A percentile compares a stretch with the other conserved stretches of the same genome.
Evolutionary conservation across 2,329 filamentous ascomycete species (phyloP).

Genomic region (Microdochium bolleyi): DNA sequence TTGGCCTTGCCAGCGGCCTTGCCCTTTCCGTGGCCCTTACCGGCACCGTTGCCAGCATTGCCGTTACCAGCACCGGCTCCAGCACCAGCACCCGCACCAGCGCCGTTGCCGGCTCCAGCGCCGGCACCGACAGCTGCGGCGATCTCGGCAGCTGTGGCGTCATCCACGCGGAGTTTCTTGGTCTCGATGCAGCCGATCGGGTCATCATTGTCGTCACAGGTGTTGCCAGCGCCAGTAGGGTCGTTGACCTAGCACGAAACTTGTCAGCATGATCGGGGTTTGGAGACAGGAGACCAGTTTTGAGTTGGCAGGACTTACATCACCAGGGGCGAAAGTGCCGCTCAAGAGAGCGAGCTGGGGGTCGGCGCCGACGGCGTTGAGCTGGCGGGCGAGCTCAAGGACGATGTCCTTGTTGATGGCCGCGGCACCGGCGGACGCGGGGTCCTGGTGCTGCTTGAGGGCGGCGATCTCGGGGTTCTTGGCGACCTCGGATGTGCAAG

Average conservation of each 20-base stretch:
- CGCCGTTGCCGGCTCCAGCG: slow-evolving; percentile 2
- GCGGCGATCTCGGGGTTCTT: slow-evolving; percentile 59
- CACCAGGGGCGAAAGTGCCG: slow-evolving; percentile 59
- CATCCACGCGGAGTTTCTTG: slow-evolving; percentile 43
- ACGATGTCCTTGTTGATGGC: slow-evolving; percentile 53
- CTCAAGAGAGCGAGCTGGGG: slow-evolving; percentile 51
- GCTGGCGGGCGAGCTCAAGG: slow-evolving; percentile 50
- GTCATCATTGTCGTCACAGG: slow-evolving; percentile 42
- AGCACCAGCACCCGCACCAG: neutral
- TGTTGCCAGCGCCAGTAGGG: slow-evolving; percentile 37
- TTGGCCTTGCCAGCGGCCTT: slow-evolving; percentile 1
- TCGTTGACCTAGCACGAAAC: slow-evolving; percentile 35
- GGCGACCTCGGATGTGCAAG: slow-evolving; percentile 45
- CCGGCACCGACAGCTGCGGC: slow-evolving; percentile 31
- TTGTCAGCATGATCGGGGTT: no score
- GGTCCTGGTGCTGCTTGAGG: slow-evolving; percentile 59
- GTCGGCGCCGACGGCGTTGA: slow-evolving; percentile 53
- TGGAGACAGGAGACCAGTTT: no score
- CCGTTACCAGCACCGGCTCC: slow-evolving; percentile 1
- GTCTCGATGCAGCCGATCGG: slow-evolving; percentile 47
- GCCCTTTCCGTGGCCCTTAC: neutral
- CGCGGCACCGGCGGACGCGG: slow-evolving; percentile 48
- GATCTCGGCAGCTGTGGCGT: slow-evolving; percentile 46
- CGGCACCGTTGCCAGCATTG: slow-evolving; percentile 3
- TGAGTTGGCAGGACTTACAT: no score